A percentile compares a stretch with the other conserved stretches of the same genome.
Evolutionary conservation across 495 filamentous ascomycete species (phyloP).

Genomic region (Penicillium lividum): DNA sequence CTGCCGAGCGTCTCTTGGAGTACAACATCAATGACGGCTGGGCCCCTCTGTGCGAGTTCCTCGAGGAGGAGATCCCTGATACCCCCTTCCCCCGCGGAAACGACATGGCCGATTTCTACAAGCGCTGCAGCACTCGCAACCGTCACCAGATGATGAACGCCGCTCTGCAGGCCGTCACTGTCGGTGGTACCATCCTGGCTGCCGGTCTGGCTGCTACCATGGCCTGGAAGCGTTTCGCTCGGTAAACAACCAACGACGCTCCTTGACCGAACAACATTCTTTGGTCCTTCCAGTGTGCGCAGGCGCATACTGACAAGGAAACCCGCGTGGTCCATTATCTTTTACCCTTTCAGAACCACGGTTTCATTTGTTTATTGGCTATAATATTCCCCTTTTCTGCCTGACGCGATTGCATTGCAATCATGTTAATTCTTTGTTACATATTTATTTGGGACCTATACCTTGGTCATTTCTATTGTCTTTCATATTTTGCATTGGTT

Average conservation of each 20-base stretch:
- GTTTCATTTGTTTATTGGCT: neutral
- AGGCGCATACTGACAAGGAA: neutral
- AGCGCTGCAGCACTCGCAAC: slow-evolving; percentile 59
- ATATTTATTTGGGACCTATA: slow-evolving; percentile 8
- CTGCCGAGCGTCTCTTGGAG: slow-evolving; percentile 56
- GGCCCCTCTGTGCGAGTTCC: slow-evolving; percentile 67
- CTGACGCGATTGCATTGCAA: slow-evolving; percentile 7
- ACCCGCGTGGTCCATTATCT: neutral
- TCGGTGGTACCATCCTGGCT: slow-evolving; percentile 47
- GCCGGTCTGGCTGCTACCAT: slow-evolving; percentile 42
- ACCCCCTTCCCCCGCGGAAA: slow-evolving; percentile 49
- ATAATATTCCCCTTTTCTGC: slow-evolving; percentile 5
- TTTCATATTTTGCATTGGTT: neutral
- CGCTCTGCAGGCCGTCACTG: slow-evolving; percentile 51
- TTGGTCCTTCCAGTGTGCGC: neutral
- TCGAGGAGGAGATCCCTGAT: slow-evolving; percentile 59
- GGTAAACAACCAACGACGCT: slow-evolving; percentile 26
- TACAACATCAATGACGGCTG: slow-evolving; percentile 67
- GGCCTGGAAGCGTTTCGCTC: slow-evolving; percentile 45
- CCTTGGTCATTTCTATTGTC: slow-evolving; percentile 1
- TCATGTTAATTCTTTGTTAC: slow-evolving; percentile 17
- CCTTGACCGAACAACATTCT: neutral
- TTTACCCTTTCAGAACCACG: neutral
- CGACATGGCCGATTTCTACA: slow-evolving; percentile 59
- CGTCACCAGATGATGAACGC: slow-evolving; percentile 63